A percentile compares a stretch with the other conserved stretches of the same genome.
Conservation (phyloP, 2,329 filamentous ascomycete genomes). For the Aureobasidium sp. region DNA sequence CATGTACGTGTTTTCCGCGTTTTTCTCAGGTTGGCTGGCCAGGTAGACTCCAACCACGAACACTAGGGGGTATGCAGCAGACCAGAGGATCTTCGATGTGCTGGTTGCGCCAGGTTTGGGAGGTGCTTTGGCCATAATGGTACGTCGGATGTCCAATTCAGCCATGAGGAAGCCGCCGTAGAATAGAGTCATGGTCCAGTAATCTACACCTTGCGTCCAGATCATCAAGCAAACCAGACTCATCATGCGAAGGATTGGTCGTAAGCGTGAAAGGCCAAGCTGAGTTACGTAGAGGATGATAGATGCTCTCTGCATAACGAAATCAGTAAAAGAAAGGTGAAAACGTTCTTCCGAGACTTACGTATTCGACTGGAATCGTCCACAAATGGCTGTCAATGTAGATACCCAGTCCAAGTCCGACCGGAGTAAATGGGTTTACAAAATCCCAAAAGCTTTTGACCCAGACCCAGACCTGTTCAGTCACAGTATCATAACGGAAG, state of each 20-base stretch:
- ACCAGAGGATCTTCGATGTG: no score
- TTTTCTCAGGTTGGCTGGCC: no score
- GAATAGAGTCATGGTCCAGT: not conserved
- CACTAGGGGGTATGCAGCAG: no score
- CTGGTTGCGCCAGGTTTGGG: no score
- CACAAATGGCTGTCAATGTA: not conserved
- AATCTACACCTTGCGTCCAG: not conserved
- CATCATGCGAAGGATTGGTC: not conserved
- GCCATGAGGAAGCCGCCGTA: not conserved
- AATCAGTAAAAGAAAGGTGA: no score
- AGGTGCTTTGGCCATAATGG: not conserved
- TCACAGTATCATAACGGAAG: no score
- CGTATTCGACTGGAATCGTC: not conserved
- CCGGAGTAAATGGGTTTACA: not conserved
- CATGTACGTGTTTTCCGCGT: no score
- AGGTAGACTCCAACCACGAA: no score
- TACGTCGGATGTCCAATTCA: not conserved
- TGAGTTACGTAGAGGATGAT: not conserved
- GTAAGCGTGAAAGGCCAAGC: not conserved
- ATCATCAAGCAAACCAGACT: not conserved
- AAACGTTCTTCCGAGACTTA: no score
- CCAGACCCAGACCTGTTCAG: not conserved
- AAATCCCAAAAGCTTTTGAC: not conserved
- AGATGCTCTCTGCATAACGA: not conserved
- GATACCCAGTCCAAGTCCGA: not conserved